Percentiles rank a stretch among this genome's conserved stretches.
Conservation (phyloP, 1,139 yeast genomes). For the Geotrichum citri-aurantii region DNA sequence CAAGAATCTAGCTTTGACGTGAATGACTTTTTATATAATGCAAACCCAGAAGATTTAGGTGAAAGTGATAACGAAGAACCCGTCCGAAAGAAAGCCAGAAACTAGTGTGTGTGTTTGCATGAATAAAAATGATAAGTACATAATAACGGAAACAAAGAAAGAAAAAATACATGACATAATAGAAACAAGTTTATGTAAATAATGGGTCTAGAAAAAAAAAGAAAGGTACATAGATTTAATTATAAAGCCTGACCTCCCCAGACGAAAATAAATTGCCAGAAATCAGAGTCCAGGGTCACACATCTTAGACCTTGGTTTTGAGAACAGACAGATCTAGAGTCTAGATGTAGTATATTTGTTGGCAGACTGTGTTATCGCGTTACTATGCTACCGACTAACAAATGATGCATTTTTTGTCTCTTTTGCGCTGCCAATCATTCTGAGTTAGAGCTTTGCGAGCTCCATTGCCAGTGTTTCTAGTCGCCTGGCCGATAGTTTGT, state of each 20-base stretch:
- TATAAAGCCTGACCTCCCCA: too few relatives aligned
- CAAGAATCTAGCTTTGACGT: conserved; percentile 1
- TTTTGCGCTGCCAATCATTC: background rate
- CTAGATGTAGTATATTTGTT: background rate
- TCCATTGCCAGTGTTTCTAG: background rate
- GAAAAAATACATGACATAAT: too few relatives aligned
- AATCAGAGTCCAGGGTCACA: too few relatives aligned
- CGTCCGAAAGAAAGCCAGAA: background rate
- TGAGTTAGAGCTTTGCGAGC: background rate
- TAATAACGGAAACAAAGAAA: background rate
- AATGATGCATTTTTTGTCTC: conserved; percentile 5
- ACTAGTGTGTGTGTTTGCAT: background rate
- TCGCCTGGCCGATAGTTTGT: background rate
- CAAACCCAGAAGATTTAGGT: background rate
- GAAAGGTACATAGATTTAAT: too few relatives aligned
- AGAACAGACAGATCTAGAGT: background rate
- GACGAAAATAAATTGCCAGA: too few relatives aligned
- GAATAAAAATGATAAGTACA: background rate
- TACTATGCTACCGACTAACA: background rate
- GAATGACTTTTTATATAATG: conserved; percentile 1
- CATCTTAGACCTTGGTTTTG: too few relatives aligned
- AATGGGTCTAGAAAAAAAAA: background rate
- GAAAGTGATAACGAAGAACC: background rate
- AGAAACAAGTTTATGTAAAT: background rate
- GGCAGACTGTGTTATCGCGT: background rate